A percentile compares a stretch with the other conserved stretches of the same genome.
Conservation (phyloP, 805 yeast species). For the Hanseniaspora nectarophila region DNA sequence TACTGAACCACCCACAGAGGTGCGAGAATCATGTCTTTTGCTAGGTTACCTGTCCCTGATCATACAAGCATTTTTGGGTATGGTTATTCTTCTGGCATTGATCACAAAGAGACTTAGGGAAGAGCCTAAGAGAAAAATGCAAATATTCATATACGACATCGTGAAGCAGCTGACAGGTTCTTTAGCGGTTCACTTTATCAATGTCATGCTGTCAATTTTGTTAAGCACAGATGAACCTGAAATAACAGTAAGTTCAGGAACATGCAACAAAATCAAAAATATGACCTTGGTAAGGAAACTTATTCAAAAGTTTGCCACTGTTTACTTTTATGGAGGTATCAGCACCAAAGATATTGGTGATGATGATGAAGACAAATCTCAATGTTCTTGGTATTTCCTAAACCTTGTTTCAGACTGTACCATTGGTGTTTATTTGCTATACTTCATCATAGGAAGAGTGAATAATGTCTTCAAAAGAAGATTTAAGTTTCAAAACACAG, state of each 20-base stretch:
- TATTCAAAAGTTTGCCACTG: background rate
- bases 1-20: background rate
- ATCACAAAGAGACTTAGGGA: constrained; percentile 65
- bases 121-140: constrained; percentile 76
- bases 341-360: constrained; percentile 12
- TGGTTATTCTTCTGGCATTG: constrained; percentile 60
- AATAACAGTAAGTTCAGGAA: background rate
- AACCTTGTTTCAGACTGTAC: constrained; percentile 86
- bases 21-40: constrained; percentile 38
- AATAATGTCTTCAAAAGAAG: constrained; percentile 32
- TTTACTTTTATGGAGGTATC: background rate
- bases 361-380: constrained; percentile 42
- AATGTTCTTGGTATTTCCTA: constrained; percentile 91
- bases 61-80: constrained; percentile 66
- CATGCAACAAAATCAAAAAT: background rate
- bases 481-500: constrained; percentile 31
- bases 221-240: constrained; percentile 28
- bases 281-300: background rate
- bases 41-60: constrained; percentile 78
- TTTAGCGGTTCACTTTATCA: constrained; percentile 66
- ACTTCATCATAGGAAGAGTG: constrained; percentile 42
- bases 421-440: constrained; percentile 75
- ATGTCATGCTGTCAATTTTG: constrained; percentile 57
- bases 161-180: constrained; percentile 85
- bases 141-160: constrained; percentile 81